These are phyloP conservation scores for Dalbergia cultrata DNA, from an alignment of 306 rosid genomes.

Conservation along the genomic window DNA sequence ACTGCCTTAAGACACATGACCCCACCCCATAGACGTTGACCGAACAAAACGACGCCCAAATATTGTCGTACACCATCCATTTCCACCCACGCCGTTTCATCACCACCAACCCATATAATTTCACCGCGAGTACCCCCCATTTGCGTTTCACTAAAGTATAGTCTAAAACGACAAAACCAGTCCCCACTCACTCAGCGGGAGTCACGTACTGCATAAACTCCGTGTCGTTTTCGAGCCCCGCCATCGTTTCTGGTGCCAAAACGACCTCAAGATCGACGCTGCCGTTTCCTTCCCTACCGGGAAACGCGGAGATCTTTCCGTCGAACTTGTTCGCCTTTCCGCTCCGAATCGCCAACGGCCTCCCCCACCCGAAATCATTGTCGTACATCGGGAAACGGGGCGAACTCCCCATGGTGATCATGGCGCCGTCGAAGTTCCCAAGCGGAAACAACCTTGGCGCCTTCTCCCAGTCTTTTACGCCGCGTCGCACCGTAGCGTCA, in stretches of 20 bases:
- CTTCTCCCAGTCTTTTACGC: slow-evolving; percentile 78
- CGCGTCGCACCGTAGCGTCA: slow-evolving; percentile 66
- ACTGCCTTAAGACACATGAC: slow-evolving; percentile 39
- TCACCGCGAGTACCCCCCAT: background rate
- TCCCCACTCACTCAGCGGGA: slow-evolving; percentile 4
- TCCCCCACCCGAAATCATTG: slow-evolving; percentile 93
- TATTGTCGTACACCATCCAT: slow-evolving; percentile 14
- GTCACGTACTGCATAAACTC: slow-evolving; percentile 88
- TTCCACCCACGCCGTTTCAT: slow-evolving; percentile 29
- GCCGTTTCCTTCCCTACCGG: slow-evolving; percentile 73
- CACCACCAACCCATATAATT: slow-evolving; percentile 42
- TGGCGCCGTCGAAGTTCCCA: slow-evolving; percentile 88
- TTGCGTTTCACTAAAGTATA: background rate
- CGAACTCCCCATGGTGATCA: slow-evolving; percentile 90
- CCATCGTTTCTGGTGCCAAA: slow-evolving; percentile 82
- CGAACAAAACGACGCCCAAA: slow-evolving; percentile 42
- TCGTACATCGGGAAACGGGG: slow-evolving; percentile 95
- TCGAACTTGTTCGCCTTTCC: slow-evolving; percentile 86
- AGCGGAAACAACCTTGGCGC: slow-evolving; percentile 81
- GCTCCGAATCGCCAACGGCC: slow-evolving; percentile 76
- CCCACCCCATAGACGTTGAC: slow-evolving; percentile 45
- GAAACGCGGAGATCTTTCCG: slow-evolving; percentile 92
- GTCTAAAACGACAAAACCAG: background rate
- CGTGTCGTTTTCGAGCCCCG: slow-evolving; percentile 62
- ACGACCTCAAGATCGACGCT: slow-evolving; percentile 91